Evolutionary conservation across 1,284 basidiomycete genomes (phyloP).

Genomic region (Irpex rosettiformis): DNA sequence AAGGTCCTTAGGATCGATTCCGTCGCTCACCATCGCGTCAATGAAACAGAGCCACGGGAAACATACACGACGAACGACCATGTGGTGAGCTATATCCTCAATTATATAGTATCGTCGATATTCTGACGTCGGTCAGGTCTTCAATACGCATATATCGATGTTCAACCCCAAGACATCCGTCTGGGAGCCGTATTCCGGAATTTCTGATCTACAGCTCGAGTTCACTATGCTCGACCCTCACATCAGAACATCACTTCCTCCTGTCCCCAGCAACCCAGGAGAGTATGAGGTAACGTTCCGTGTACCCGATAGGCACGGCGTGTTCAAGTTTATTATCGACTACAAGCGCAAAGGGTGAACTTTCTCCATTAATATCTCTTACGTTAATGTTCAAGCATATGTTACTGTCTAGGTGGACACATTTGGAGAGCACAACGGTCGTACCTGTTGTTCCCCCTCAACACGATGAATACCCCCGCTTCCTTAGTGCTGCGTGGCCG

Average conservation of each 20-base stretch:
- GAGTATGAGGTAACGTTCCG: conserved; percentile 80
- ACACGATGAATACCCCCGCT: conserved; percentile 94
- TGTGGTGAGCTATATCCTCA: conserved; percentile 49
- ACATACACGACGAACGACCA: conserved; percentile 88
- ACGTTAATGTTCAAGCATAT: not conserved
- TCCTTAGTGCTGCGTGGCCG: conserved; percentile 92
- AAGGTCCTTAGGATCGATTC: conserved; percentile 78
- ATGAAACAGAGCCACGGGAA: conserved; percentile 53
- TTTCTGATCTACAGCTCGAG: conserved; percentile 85
- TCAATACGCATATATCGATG: conserved; percentile 67
- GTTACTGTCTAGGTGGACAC: conserved; percentile 55
- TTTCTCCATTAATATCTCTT: conserved; percentile 10
- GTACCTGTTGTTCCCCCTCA: conserved; percentile 90
- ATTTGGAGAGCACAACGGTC: conserved; percentile 69
- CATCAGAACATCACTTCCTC: conserved; percentile 69
- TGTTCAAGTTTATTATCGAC: conserved; percentile 93
- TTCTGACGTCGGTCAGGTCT: conserved; percentile 50
- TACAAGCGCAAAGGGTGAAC: conserved; percentile 84
- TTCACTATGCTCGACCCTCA: conserved; percentile 99
- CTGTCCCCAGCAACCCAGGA: conserved; percentile 52
- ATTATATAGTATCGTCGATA: not conserved
- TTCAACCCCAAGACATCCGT: conserved; percentile 50
- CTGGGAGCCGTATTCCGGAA: conserved; percentile 73
- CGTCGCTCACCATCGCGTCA: conserved; percentile 71
- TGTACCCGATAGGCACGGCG: conserved; percentile 93